Base-by-base conservation (phyloP, 768 basidiomycete genomes). In the Lyophyllum semitale region DNA sequence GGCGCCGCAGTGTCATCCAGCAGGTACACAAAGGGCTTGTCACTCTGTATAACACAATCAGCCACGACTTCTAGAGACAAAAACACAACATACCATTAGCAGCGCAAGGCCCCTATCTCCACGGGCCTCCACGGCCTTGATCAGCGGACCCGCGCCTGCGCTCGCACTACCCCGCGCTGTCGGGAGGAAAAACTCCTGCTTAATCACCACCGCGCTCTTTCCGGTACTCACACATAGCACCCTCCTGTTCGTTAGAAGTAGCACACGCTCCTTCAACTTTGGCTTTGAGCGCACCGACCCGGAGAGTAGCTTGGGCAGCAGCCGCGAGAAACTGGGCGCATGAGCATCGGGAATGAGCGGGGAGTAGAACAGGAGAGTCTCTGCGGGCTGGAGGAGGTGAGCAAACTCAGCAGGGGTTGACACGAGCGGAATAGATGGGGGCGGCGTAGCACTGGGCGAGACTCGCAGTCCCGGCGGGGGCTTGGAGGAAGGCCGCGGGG, bases 171-270 rank as follows among this genome's bases (percentile, higher is more conserved):
- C 23, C 8, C n/a, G n/a, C n/a, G 18, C 48, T 15, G 18, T 5
- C 1, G 49, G 49, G 1, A 58, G 33, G 8, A 25, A 0, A 29
- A 55, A 51, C 18, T 61, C 60, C 13, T 51, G 49, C 46, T 58
- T 61, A 13, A 61, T 15, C 6, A 23, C 43, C 12, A 48, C 26
- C 1, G 43, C 35, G 13, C 46, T 58, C 54, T 41, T 58, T 2
- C 46, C 53, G 6, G 30, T 47, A n/a, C 23, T 47, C 8, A 57
- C 53, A 46, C 60, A 61, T 29, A 61, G 13, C 13, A 61, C 50
- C 4, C 60, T 43, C 50, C 47, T 30, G 26, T 55, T 47, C n/a
- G 60, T 61, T 25, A 61, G 47, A 6, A 61, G 26, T 35, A 61
- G 33, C 17, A 48, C 53, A 8, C 53, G 49, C 11, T 57, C 60